Evolutionary conservation across 345 rosid genomes (phyloP).

Genomic region (Salix dunnii): DNA sequence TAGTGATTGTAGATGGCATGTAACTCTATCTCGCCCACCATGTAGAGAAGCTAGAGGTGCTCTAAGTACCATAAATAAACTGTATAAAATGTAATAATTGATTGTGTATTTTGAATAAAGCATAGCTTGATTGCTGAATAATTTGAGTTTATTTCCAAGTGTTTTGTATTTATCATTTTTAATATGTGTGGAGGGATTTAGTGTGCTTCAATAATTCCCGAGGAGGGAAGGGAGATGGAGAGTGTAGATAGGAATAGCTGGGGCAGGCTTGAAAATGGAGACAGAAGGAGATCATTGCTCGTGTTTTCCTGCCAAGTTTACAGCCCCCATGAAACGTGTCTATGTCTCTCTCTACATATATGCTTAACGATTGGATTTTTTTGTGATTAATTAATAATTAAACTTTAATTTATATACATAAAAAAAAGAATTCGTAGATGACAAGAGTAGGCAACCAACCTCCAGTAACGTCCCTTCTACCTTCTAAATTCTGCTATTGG

Average conservation of each 20-base stretch:
- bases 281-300: neutral
- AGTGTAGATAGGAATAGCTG: conserved; percentile 28
- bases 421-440: neutral
- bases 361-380: conserved; percentile 5
- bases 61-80: no score
- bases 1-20: no score
- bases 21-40: no score
- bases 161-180: no score
- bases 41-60: no score
- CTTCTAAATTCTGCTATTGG: conserved; percentile 3
- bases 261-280: conserved; percentile 30
- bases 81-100: no score
- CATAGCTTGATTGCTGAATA: no score
- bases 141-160: no score
- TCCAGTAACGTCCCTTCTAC: conserved; percentile 25
- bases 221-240: neutral
- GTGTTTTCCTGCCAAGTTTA: neutral
- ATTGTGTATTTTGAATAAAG: no score
- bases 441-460: conserved; percentile 49
- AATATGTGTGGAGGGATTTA: neutral
- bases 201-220: neutral
- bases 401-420: no score
- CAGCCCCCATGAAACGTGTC: neutral
- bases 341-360: neutral
- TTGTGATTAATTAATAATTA: neutral